Evolutionary conservation across 306 rosid species (phyloP).

Genomic region (Trifolium fragiferum): DNA sequence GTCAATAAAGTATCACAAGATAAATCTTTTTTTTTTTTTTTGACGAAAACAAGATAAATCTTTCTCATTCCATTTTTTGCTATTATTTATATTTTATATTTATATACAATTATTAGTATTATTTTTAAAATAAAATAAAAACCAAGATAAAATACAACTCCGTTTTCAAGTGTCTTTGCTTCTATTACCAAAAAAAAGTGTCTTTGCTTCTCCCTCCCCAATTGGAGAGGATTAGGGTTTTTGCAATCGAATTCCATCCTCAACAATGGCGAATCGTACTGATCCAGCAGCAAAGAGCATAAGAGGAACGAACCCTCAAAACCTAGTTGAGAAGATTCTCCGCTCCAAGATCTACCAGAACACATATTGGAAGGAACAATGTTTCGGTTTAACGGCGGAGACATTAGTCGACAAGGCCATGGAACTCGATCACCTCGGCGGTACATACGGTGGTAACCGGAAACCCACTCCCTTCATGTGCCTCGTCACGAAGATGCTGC

Average conservation of each 20-base stretch:
- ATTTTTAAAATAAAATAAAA: too few species aligned
- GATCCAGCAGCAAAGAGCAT: constrained; percentile 95
- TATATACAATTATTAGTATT: too few species aligned
- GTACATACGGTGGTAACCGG: constrained; percentile 90
- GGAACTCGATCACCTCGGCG: constrained; percentile 97
- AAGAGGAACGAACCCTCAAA: constrained; percentile 95
- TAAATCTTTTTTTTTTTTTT: too few species aligned
- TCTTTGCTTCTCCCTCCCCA: neutral
- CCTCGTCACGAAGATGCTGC: constrained; percentile 97
- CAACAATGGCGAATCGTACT: constrained; percentile 90
- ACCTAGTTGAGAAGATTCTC: constrained; percentile 89
- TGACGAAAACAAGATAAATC: too few species aligned
- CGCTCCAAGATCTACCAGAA: constrained; percentile 94
- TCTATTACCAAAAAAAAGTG: too few species aligned
- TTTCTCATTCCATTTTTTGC: too few species aligned
- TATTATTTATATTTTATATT: too few species aligned
- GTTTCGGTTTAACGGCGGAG: constrained; percentile 96
- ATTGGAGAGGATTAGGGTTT: constrained; percentile 41
- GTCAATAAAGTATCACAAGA: too few species aligned
- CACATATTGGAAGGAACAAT: constrained; percentile 97
- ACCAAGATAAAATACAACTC: too few species aligned
- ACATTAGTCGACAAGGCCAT: constrained; percentile 96
- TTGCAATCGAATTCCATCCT: constrained; percentile 1
- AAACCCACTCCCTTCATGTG: constrained; percentile 96
- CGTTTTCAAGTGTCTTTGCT: neutral